phyloP scores from a whole-genome alignment of 306 rosid genomes.

The Cucumis sativus region Cucumber_9930_V3 NC_026656.2:666001-666500 shows the following conservation, averaged over 20 bases:
- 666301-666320: background rate
- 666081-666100: background rate
- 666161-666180: constrained; percentile 50
- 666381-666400: background rate
- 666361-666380: background rate
- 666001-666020: background rate
- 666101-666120: background rate
- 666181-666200: constrained; percentile 59
- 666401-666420: background rate
- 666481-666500: no score
- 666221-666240: constrained; percentile 94
- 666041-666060: background rate
- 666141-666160: background rate
- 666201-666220: constrained; percentile 57
- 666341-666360: background rate
- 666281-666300: background rate
- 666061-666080: no score
- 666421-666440: background rate
- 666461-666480: background rate
- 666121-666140: background rate
- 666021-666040: background rate
- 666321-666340: background rate
- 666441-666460: background rate
- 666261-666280: background rate
- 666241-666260: constrained; percentile 58